Evolutionary conservation across 2,329 filamentous ascomycete species (phyloP).

Genomic region (Ceratocystis variospora): DNA sequence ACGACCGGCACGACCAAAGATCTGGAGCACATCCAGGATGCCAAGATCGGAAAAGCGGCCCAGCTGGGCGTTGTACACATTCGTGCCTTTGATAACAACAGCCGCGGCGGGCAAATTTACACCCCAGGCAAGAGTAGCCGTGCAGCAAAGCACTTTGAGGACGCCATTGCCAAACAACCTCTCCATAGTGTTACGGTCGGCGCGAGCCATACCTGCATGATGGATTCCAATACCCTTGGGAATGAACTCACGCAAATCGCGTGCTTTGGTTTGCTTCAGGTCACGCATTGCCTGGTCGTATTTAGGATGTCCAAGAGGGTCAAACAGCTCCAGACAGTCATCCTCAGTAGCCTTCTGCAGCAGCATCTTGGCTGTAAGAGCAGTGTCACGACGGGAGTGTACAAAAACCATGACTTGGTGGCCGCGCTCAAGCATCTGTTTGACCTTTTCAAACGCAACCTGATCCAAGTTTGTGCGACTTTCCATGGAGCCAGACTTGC

Average conservation of each 20-base stretch:
- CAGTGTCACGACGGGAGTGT: conserved; percentile 87
- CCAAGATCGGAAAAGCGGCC: conserved; percentile 94
- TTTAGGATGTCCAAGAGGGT: conserved; percentile 61
- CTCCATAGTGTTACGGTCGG: conserved; percentile 92
- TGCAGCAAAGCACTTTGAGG: conserved; percentile 96
- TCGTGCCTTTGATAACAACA: conserved; percentile 94
- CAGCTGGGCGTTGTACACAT: conserved; percentile 90
- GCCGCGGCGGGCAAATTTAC: conserved; percentile 95
- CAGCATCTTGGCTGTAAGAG: conserved; percentile 72
- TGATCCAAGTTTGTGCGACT: conserved; percentile 81
- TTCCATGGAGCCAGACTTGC: conserved; percentile 67
- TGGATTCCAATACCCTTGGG: conserved; percentile 88
- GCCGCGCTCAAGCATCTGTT: conserved; percentile 77
- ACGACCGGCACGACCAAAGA: conserved; percentile 94
- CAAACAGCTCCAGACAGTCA: conserved; percentile 66
- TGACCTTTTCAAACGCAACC: conserved; percentile 85
- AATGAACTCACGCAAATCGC: conserved; percentile 77
- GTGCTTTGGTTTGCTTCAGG: conserved; percentile 71
- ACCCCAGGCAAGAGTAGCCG: conserved; percentile 94
- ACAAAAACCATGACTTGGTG: conserved; percentile 99
- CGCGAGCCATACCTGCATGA: conserved; percentile 89
- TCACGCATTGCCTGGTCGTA: conserved; percentile 72
- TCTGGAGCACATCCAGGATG: conserved; percentile 92
- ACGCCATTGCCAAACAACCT: conserved; percentile 80
- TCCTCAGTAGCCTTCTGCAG: conserved; percentile 77